phyloP scores from a whole-genome alignment of 2,329 filamentous ascomycete genomes.

The Verticillium longisporum region DNA sequence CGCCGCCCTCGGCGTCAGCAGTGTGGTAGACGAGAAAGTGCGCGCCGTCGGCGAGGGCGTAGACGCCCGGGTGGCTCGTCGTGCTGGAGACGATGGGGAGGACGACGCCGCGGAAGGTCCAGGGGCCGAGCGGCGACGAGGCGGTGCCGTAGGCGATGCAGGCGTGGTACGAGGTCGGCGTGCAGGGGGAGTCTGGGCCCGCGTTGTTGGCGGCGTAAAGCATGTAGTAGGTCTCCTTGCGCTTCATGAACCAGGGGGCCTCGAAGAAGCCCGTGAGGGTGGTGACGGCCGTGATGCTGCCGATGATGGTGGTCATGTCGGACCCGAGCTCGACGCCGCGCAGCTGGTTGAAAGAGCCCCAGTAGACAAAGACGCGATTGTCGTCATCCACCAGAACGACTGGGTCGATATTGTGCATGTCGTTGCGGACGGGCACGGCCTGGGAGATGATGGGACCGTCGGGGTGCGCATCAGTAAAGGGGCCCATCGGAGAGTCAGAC shows the following conservation, averaged over 20 bases:
- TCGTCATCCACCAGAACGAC: constrained; percentile 28
- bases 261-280: constrained; percentile 27
- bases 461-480: constrained; percentile 26
- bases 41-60: constrained; percentile 16
- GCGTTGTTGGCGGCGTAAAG: constrained; percentile 31
- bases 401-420: constrained; percentile 32
- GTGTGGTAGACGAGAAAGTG: constrained; percentile 28
- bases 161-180: constrained; percentile 28
- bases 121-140: constrained; percentile 24
- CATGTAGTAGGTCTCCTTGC: constrained; percentile 27
- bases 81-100: constrained; percentile 25
- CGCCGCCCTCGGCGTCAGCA: constrained; percentile 23
- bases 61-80: constrained; percentile 27
- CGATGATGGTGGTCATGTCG: constrained; percentile 28
- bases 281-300: constrained; percentile 14
- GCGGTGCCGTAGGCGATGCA: constrained; percentile 29
- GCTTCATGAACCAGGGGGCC: constrained; percentile 30
- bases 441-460: constrained; percentile 27
- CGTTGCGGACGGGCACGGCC: constrained; percentile 21
- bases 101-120: constrained; percentile 25
- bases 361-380: constrained; percentile 27
- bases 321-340: constrained; percentile 21
- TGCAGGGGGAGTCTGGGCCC: constrained; percentile 25
- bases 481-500: constrained; percentile 23
- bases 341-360: constrained; percentile 28